Evolutionary conservation across 2,329 filamentous ascomycete species (phyloP), one percentile per base, ranked within the genome.

Genomic region (Neoscytalidium dimidiatum): DNA sequence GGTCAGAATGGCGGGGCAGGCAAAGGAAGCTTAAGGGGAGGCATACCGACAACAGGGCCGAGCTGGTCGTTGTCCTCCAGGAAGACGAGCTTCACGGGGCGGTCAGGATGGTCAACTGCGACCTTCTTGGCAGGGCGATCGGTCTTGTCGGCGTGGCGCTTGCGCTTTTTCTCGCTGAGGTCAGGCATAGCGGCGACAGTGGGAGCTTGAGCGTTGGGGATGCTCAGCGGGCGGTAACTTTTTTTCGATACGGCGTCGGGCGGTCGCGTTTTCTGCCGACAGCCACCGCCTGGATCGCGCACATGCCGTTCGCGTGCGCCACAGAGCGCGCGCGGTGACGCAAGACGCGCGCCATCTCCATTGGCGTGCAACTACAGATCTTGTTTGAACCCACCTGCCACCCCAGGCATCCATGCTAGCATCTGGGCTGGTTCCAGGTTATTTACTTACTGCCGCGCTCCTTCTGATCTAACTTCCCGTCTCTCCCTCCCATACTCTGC

Each of bases 41-140:
- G 44, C 76, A 69, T 78, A 85, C 83, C 79, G 66, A 85, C 77
- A 29, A 85, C 75, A 48, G 84, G 84, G 66, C 79, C 79, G 68
- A 82, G 74, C 64, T 78, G 77, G 70, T 79, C 80, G 65, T 80
- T 73, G 69, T 83, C 82, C 66, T 82, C 76, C 51, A 84, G 68
- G 46, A 83, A 71, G 66, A 80, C 78, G 52, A 84, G 79, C 52
- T 75, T 76, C 44, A 84, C 75, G 26, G 65, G 73, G 38, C 51
- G 48, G 31, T 78, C 72, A 28, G 77, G 70, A 28, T 74, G 71
- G 62, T 76, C 71, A 52, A 77, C 73, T 9, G 81, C 79, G 6
- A 78, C 69, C 74, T 83, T 85, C 69, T 85, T 85, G 56, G 68
- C 68, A 2, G 74, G 71, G 1, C 73, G 69, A 29, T 72, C 72